Conservation (phyloP, 2,329 filamentous ascomycete genomes). For the Fusarium virguliforme region DNA sequence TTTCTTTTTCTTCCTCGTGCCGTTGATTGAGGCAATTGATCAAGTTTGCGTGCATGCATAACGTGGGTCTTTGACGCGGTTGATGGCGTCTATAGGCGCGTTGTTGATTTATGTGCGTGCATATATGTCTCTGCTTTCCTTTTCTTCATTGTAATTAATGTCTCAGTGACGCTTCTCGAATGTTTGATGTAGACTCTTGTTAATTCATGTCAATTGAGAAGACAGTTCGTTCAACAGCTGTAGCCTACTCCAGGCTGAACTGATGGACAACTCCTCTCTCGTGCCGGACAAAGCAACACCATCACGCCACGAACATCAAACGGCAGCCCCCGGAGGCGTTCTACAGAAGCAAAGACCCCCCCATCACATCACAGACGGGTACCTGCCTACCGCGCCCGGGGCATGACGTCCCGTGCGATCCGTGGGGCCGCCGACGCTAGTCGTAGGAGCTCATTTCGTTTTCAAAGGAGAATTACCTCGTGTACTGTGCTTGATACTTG, state of each 20-base stretch:
- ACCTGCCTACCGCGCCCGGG: slow-evolving; percentile 3
- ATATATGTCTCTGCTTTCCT: neutral
- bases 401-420: slow-evolving; percentile 35
- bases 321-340: neutral
- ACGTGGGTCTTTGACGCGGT: slow-evolving; percentile 7
- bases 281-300: slow-evolving; percentile 25
- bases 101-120: neutral
- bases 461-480: slow-evolving; percentile 6
- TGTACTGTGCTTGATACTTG: slow-evolving; percentile 6
- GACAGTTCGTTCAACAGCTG: no score
- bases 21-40: neutral
- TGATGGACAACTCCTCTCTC: neutral
- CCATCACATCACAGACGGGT: slow-evolving; percentile 9
- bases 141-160: slow-evolving; percentile 5
- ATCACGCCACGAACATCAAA: slow-evolving; percentile 17
- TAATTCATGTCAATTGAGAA: no score
- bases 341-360: neutral
- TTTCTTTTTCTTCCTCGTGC: neutral
- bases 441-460: slow-evolving; percentile 36
- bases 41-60: neutral
- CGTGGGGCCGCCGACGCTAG: slow-evolving; percentile 19
- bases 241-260: no score
- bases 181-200: slow-evolving; percentile 2
- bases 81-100: slow-evolving; percentile 10
- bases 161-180: neutral